A percentile compares a stretch with the other conserved stretches of the same genome.
Conservation (phyloP, 257 asterid species). For the Petunia axillaris region DNA sequence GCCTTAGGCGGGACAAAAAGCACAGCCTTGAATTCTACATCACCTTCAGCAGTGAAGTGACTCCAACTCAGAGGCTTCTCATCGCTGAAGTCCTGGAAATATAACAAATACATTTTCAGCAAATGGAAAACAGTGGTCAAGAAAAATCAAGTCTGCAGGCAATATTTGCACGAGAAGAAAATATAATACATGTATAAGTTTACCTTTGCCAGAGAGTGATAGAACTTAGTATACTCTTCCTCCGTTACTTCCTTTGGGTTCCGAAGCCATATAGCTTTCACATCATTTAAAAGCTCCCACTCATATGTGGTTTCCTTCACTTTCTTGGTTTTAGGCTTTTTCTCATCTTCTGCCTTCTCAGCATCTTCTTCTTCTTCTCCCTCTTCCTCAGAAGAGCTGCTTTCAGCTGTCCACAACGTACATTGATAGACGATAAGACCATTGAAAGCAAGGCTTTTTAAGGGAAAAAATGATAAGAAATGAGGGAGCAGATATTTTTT, state of each 20-base stretch:
- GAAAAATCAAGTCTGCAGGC: too few species aligned
- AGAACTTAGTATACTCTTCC: slow-evolving; percentile 81
- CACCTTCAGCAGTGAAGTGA: slow-evolving; percentile 95
- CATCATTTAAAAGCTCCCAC: slow-evolving; percentile 92
- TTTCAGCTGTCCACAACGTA: slow-evolving; percentile 60
- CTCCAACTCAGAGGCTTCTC: slow-evolving; percentile 91
- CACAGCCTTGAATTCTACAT: slow-evolving; percentile 91
- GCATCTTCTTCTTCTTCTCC: slow-evolving; percentile 64
- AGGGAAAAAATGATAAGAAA: too few species aligned
- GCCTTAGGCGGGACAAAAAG: slow-evolving; percentile 94
- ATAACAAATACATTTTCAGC: slow-evolving; percentile 18
- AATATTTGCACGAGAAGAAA: too few species aligned
- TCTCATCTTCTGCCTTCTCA: slow-evolving; percentile 73
- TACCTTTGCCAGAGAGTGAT: slow-evolving; percentile 89
- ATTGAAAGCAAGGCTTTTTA: too few species aligned
- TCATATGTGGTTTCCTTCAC: slow-evolving; percentile 74
- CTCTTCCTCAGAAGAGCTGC: slow-evolving; percentile 62
- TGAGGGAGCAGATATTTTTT: too few species aligned
- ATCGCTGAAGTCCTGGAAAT: slow-evolving; percentile 71
- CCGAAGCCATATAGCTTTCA: slow-evolving; percentile 93
- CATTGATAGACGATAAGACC: slow-evolving; percentile 23
- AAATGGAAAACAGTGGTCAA: slow-evolving; percentile 9
- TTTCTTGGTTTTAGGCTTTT: slow-evolving; percentile 78
- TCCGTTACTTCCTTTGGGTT: slow-evolving; percentile 91
- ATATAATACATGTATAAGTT: too few species aligned